Percentiles rank a stretch among this genome's conserved stretches.
These are phyloP conservation scores for Xerocomellus chrysenteron DNA, from an alignment of 768 basidiomycete species.

Conservation along the genomic window DNA sequence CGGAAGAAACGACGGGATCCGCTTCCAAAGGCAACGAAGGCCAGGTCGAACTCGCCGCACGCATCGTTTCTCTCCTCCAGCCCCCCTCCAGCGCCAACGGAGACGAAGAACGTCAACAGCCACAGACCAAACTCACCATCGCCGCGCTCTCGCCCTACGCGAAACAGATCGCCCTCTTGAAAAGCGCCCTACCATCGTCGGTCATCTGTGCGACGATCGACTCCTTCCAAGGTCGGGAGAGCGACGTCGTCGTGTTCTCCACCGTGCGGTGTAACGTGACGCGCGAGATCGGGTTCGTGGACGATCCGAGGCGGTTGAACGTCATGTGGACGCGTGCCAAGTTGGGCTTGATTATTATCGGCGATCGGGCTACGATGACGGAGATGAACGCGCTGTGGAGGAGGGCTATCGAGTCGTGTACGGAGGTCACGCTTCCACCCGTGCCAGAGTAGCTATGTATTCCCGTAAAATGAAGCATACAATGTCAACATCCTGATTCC, in stretches of 20 bases:
- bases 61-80: slow-evolving; percentile 47
- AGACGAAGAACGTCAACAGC: background rate
- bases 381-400: slow-evolving; percentile 48
- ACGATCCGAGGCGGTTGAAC: slow-evolving; percentile 55
- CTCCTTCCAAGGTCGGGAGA: slow-evolving; percentile 68
- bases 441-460: background rate
- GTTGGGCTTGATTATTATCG: slow-evolving; percentile 59
- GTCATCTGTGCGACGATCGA: slow-evolving; percentile 27
- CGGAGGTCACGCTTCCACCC: slow-evolving; percentile 22
- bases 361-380: slow-evolving; percentile 51
- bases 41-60: slow-evolving; percentile 53
- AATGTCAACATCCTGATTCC: too few species aligned
- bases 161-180: slow-evolving; percentile 52
- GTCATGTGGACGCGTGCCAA: slow-evolving; percentile 71
- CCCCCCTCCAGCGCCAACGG: background rate
- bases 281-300: slow-evolving; percentile 64
- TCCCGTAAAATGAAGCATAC: too few species aligned
- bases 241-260: slow-evolving; percentile 64
- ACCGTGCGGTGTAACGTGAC: slow-evolving; percentile 60
- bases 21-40: slow-evolving; percentile 62
- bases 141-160: slow-evolving; percentile 54
- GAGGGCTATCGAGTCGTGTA: slow-evolving; percentile 42
- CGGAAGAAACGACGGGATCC: slow-evolving; percentile 58
- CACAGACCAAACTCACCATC: slow-evolving; percentile 4
- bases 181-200: slow-evolving; percentile 46